Evolutionary conservation across 176 grass and related monocot species (phyloP).

Genomic region (Carex littledalei): DNA sequence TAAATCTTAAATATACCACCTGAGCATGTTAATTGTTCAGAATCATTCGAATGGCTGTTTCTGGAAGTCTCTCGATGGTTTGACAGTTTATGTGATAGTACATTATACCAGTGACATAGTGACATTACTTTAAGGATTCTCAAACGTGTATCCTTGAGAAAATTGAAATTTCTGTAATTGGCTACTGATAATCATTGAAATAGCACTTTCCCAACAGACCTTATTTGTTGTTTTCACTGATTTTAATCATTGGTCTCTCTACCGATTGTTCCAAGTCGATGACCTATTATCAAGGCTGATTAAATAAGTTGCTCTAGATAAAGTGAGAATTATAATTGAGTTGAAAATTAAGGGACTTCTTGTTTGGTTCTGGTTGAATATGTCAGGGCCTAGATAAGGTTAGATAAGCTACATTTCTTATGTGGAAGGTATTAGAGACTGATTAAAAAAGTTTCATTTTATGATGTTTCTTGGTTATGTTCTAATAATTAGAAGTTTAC

Average conservation of each 20-base stretch:
- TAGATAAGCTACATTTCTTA: neutral
- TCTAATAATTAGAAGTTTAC: neutral
- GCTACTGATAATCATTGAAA: neutral
- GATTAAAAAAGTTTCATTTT: neutral
- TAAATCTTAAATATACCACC: neutral
- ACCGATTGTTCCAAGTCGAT: neutral
- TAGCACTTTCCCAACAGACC: neutral
- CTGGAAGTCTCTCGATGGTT: neutral
- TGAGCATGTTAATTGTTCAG: neutral
- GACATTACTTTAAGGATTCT: neutral
- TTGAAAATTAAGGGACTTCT: neutral
- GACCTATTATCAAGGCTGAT: neutral
- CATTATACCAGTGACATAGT: neutral
- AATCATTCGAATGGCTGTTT: neutral
- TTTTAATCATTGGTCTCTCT: neutral
- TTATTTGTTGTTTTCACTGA: neutral
- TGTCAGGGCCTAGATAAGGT: neutral
- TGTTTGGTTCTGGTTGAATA: neutral
- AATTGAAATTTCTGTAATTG: neutral
- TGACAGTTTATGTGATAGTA: neutral
- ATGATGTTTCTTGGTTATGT: neutral
- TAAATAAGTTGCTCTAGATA: neutral
- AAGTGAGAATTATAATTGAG: neutral
- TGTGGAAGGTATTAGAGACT: neutral
- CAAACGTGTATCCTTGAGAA: neutral